phyloP scores from a whole-genome alignment of 2,329 filamentous ascomycete species.

The Cephalotrichum gorgonifer region DNA sequence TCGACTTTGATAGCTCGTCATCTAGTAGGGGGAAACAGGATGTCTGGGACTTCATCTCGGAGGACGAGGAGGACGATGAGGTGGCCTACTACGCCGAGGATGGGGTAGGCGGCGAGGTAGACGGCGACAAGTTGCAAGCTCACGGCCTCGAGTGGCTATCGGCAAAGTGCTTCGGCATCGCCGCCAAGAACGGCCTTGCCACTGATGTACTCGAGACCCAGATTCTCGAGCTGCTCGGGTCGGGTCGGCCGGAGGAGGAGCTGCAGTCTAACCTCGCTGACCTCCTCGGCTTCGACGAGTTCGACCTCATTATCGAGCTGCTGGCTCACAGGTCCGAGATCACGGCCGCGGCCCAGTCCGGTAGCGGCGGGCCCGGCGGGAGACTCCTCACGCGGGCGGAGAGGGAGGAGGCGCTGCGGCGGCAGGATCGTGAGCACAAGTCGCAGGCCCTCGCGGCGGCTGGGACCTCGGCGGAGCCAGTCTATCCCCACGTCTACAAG shows the following conservation, averaged over 20 bases:
- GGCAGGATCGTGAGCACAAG: slow-evolving; percentile 77
- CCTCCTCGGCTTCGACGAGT: slow-evolving; percentile 82
- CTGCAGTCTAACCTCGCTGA: slow-evolving; percentile 87
- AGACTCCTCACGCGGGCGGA: slow-evolving; percentile 66
- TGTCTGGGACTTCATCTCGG: slow-evolving; percentile 86
- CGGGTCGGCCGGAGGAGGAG: slow-evolving; percentile 64
- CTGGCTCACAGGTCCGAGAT: slow-evolving; percentile 67
- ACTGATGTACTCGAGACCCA: slow-evolving; percentile 65
- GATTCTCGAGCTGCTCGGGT: slow-evolving; percentile 62
- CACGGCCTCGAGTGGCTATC: slow-evolving; percentile 63
- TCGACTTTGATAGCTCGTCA: slow-evolving; percentile 47
- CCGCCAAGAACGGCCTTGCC: slow-evolving; percentile 56
- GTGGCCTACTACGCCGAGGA: slow-evolving; percentile 47
- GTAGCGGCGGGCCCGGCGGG: slow-evolving; percentile 23
- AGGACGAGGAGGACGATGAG: slow-evolving; percentile 52
- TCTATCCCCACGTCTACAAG: slow-evolving; percentile 93
- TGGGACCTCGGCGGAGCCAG: slow-evolving; percentile 57
- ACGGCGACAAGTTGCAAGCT: slow-evolving; percentile 14
- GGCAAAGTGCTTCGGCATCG: slow-evolving; percentile 56
- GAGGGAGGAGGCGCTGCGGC: slow-evolving; percentile 66
- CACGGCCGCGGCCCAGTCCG: slow-evolving; percentile 13
- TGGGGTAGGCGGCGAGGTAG: slow-evolving; percentile 37
- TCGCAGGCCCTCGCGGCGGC: slow-evolving; percentile 58
- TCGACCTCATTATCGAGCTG: slow-evolving; percentile 89
- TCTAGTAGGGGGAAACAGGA: slow-evolving; percentile 61